Base-by-base conservation (phyloP, 345 rosid genomes). In the Bruguiera parviflora region DNA sequence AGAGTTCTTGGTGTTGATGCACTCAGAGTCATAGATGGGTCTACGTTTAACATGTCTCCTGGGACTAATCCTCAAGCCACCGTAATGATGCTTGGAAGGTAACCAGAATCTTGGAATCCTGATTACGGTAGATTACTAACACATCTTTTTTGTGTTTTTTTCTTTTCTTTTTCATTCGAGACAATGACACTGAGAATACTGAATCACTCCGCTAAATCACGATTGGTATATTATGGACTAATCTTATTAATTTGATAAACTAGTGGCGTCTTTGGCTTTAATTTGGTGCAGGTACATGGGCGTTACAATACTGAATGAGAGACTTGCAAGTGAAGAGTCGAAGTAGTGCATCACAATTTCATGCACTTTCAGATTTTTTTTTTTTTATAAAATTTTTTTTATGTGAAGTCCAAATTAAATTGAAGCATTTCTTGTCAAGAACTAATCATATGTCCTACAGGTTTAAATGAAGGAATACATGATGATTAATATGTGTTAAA, bases 251-350 rank as follows among this genome's bases (percentile, higher is more conserved):
- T 27, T 35, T 65, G 15, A 64, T 18, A 13, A 25, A 64, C 35
- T 47, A 28, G 1, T 18, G 10, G 9, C 43, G 33, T 25, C 8
- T 19, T n/a, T 60, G 55, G 24, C 21, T 63, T 70, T 16, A 5
- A 13, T 61, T 52, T 63, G 61, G 16, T 76, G 82, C 82, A 87
- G 87, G 82, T 87, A 84, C 74, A 87, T 84, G 92, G 89, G 89
- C 24, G 69, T 84, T 16, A 79, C 39, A 64, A 80, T 85, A 28
- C 43, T 82, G 78, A 75, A 63, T 8, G 81, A 82, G 78, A 85
- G 88, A 66, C 72, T 79, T 27, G 71, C 75, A 56, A 71, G 24
- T 49, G 70, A 71, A 43, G 70, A 27, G 66, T 69, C 75, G 10
- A 58, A 43, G 20, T 71, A 15, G 64, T 8, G 6, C 11, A 32